Evolutionary conservation across 345 rosid genomes (phyloP).

Genomic region (Camelina sativa): DNA sequence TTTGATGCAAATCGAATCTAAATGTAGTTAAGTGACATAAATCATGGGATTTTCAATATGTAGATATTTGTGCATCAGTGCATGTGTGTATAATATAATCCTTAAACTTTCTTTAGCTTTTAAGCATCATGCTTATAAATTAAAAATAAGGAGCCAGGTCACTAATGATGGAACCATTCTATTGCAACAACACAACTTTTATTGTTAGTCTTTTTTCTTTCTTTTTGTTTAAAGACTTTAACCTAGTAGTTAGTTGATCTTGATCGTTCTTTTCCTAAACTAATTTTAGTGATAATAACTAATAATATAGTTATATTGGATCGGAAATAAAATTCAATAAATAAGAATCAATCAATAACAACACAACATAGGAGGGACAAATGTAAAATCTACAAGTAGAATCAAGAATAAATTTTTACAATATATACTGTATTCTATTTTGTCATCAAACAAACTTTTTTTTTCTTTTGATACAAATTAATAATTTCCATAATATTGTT

Average conservation of each 20-base stretch:
- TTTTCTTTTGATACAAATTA: too few species aligned
- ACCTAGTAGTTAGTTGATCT: not conserved
- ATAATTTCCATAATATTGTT: too few species aligned
- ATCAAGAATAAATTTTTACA: not conserved
- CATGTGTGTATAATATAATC: constrained; percentile 22
- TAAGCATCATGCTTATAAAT: constrained; percentile 6
- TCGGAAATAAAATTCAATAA: too few species aligned
- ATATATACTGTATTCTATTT: too few species aligned
- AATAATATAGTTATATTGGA: too few species aligned
- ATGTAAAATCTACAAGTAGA: not conserved
- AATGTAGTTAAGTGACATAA: constrained; percentile 25
- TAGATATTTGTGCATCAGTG: constrained; percentile 9
- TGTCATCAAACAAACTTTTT: not conserved
- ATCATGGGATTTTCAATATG: constrained; percentile 13
- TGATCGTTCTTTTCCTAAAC: too few species aligned
- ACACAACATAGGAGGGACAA: not conserved
- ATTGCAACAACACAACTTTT: not conserved
- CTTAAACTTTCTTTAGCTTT: constrained; percentile 15
- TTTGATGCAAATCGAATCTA: constrained; percentile 28
- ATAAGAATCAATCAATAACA: not conserved
- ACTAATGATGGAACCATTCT: not conserved
- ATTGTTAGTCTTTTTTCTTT: not conserved
- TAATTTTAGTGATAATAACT: too few species aligned
- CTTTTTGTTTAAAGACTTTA: too few species aligned
- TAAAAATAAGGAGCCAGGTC: not conserved